Percentiles rank a stretch among this genome's conserved stretches.
phyloP scores from a whole-genome alignment of 352 stramenopile genomes.

The Pythium rhizo-oryzae region DNA sequence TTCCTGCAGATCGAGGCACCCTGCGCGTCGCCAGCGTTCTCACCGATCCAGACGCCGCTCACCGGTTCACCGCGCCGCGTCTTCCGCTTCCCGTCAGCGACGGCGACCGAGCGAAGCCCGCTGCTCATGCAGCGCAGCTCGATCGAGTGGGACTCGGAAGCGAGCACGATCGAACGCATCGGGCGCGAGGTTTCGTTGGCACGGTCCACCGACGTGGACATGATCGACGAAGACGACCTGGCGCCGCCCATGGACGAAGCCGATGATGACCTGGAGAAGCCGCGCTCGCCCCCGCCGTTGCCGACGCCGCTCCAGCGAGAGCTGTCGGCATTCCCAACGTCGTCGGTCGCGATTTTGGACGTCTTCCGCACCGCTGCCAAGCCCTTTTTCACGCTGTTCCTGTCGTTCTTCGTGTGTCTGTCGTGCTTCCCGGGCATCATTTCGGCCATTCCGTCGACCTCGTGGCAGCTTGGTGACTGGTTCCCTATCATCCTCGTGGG shows the following conservation, averaged over 20 bases:
- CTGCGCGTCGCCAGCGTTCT: constrained; percentile 49
- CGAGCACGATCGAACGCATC: constrained; percentile 28
- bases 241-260: constrained; percentile 2
- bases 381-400: constrained; percentile 77
- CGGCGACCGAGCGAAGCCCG: constrained; percentile 42
- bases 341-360: constrained; percentile 28
- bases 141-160: constrained; percentile 23
- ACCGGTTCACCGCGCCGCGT: constrained; percentile 30
- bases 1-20: constrained; percentile 69
- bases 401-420: constrained; percentile 77
- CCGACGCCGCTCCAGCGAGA: constrained; percentile 34
- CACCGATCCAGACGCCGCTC: constrained; percentile 48
- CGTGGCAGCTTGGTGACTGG: constrained; percentile 59
- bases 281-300: constrained; percentile 16
- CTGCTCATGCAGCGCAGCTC: constrained; percentile 36
- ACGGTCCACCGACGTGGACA: constrained; percentile 30
- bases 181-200: constrained; percentile 14
- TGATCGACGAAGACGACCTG: constrained; percentile 43
- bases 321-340: constrained; percentile 43
- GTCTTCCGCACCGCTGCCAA: constrained; percentile 69
- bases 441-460: constrained; percentile 65
- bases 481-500: constrained; percentile 79
- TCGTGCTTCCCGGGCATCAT: constrained; percentile 84
- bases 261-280: constrained; percentile 21
- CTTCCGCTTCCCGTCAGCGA: constrained; percentile 25